Evolutionary conservation across 225 moss, liverwort and hornwort genomes (phyloP).

Genomic region (Marchantia paleacea): DNA sequence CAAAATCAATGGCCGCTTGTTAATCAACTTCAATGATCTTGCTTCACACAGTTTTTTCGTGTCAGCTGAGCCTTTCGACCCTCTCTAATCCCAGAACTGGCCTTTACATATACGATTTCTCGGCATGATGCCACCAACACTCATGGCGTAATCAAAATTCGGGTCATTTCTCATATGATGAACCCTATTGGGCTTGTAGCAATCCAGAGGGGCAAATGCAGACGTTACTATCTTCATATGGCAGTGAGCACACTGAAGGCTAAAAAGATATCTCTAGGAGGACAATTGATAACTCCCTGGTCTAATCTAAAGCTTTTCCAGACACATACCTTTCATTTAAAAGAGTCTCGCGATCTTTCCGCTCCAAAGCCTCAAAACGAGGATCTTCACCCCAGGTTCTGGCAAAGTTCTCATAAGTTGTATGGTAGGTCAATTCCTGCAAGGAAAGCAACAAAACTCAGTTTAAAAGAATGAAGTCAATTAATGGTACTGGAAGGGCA

Average conservation of each 20-base stretch:
- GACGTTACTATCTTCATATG: slow-evolving; percentile 13
- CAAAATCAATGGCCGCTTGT: slow-evolving; percentile 47
- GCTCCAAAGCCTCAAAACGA: slow-evolving; percentile 75
- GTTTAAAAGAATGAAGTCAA: background rate
- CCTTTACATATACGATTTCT: slow-evolving; percentile 13
- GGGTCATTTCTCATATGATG: slow-evolving; percentile 17
- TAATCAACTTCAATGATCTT: slow-evolving; percentile 51
- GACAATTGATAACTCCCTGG: background rate
- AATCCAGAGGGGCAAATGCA: slow-evolving; percentile 21
- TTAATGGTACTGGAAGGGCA: background rate
- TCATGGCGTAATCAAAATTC: slow-evolving; percentile 25
- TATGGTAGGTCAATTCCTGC: slow-evolving; percentile 70
- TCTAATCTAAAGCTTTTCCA: background rate
- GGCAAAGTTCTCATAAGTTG: slow-evolving; percentile 60
- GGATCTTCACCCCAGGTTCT: slow-evolving; percentile 61
- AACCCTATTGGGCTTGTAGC: slow-evolving; percentile 25
- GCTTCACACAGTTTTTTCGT: slow-evolving; percentile 36
- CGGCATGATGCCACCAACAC: slow-evolving; percentile 28
- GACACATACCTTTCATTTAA: slow-evolving; percentile 78
- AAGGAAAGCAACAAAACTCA: background rate
- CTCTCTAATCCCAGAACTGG: slow-evolving; percentile 29
- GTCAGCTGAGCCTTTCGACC: slow-evolving; percentile 30
- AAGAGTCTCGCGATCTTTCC: slow-evolving; percentile 75
- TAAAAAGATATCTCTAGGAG: background rate
- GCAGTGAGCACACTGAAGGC: background rate